Percentiles rank a stretch among this genome's conserved stretches.
Conservation (phyloP, 2,329 filamentous ascomycete species). For the Cladosporium sp. region DNA sequence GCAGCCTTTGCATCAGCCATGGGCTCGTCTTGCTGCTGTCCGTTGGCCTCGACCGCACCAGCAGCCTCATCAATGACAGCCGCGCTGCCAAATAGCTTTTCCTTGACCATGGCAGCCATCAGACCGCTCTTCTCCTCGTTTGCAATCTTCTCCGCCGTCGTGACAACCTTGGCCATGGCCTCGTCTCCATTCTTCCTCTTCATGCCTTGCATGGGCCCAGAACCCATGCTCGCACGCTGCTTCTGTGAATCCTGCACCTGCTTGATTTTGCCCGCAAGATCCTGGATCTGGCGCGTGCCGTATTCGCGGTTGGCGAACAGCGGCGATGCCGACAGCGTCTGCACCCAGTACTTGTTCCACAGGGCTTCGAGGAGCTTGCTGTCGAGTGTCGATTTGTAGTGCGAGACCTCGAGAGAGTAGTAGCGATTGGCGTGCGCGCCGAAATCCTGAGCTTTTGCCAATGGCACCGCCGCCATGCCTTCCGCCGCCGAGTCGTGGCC, state of each 20-base stretch:
- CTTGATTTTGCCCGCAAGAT: conserved; percentile 76
- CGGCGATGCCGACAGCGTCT: conserved; percentile 86
- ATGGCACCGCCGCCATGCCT: conserved; percentile 72
- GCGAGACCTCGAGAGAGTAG: conserved; percentile 84
- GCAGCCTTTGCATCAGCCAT: conserved; percentile 25
- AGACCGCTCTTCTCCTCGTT: conserved; percentile 60
- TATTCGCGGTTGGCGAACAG: conserved; percentile 91
- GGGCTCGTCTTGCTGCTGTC: conserved; percentile 20
- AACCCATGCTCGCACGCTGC: conserved; percentile 20
- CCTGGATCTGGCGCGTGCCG: conserved; percentile 83
- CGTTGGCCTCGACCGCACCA: conserved; percentile 17
- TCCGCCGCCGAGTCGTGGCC: conserved; percentile 40
- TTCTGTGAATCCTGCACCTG: conserved; percentile 33
- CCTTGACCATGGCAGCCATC: conserved; percentile 59
- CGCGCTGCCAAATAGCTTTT: conserved; percentile 49
- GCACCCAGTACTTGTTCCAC: conserved; percentile 99
- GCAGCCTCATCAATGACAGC: conserved; percentile 16
- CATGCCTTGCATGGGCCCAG: conserved; percentile 21
- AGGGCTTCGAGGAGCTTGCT: conserved; percentile 77
- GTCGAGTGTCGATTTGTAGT: conserved; percentile 92
- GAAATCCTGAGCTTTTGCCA: conserved; percentile 94
- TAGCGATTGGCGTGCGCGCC: conserved; percentile 87
- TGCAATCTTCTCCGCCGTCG: conserved; percentile 57
- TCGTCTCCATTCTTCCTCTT: conserved; percentile 35
- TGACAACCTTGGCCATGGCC: conserved; percentile 56